These are phyloP conservation scores for Metroxylon sagu DNA, from an alignment of 176 grass and related monocot species.

Conservation along the genomic window DNA sequence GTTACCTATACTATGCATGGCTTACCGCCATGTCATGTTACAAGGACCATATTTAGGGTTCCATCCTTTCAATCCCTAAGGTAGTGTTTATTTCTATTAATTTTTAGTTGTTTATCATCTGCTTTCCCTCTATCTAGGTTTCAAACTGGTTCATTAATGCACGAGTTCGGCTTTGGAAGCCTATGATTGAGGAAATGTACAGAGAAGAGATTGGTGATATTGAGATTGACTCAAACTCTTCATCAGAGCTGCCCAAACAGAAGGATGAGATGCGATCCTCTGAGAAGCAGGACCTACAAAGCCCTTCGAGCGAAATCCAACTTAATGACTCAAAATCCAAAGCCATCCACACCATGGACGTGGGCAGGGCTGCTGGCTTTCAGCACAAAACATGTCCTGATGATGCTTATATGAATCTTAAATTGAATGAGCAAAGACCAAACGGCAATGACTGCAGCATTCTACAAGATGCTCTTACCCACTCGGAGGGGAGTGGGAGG, in stretches of 20 bases:
- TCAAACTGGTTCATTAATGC: conserved; percentile 98
- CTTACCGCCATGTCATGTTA: too few species aligned
- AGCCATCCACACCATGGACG: conserved; percentile 25
- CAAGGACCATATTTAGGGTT: too few species aligned
- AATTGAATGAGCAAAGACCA: conserved; percentile 21
- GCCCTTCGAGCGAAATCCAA: conserved; percentile 37
- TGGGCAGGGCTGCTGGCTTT: conserved; percentile 16
- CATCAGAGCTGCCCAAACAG: conserved; percentile 43
- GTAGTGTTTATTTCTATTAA: too few species aligned
- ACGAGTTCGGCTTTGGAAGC: conserved; percentile 82
- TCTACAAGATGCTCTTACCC: conserved; percentile 50
- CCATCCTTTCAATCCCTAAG: too few species aligned
- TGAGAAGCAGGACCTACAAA: conserved; percentile 59
- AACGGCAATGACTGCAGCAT: conserved; percentile 15
- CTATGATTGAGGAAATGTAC: conserved; percentile 97
- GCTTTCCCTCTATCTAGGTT: conserved; percentile 23
- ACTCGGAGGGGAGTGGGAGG: conserved; percentile 38
- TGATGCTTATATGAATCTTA: conserved; percentile 26
- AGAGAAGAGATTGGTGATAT: conserved; percentile 69
- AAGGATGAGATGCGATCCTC: conserved; percentile 52
- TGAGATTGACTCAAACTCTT: conserved; percentile 71
- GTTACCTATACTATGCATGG: too few species aligned
- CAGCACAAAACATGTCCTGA: conserved; percentile 12
- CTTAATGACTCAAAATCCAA: conserved; percentile 44
- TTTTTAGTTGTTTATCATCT: background rate